Conservation (phyloP, 2,329 filamentous ascomycete genomes). For the Ciborinia camelliae region DNA sequence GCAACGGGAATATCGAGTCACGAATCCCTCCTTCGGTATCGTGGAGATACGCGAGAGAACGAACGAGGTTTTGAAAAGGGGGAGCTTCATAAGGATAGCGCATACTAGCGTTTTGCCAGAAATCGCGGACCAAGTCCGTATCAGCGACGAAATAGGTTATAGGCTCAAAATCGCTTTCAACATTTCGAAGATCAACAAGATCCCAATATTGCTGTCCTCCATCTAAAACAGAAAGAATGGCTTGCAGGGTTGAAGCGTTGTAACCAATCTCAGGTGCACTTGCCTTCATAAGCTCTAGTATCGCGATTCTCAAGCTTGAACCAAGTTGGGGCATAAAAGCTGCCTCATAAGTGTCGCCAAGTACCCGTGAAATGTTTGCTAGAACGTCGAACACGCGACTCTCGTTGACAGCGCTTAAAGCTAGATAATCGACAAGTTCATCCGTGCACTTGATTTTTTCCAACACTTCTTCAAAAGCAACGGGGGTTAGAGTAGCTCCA, state of each 20-base stretch:
- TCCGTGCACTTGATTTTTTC: constrained; percentile 42
- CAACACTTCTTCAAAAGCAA: constrained; percentile 44
- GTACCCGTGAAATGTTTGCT: constrained; percentile 42
- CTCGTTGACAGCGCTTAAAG: constrained; percentile 45
- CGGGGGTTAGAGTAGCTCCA: constrained; percentile 45
- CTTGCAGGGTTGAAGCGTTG: constrained; percentile 37
- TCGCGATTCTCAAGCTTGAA: constrained; percentile 37
- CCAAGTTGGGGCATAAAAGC: constrained; percentile 43
- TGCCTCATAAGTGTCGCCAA: constrained; percentile 38
- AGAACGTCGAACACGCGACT: constrained; percentile 49
- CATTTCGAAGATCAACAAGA: constrained; percentile 27
- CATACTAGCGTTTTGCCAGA: constrained; percentile 64
- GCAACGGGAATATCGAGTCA: constrained; percentile 46
- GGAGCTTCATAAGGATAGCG: constrained; percentile 84
- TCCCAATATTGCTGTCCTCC: constrained; percentile 38
- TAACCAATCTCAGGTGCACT: constrained; percentile 36
- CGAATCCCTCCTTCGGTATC: constrained; percentile 37
- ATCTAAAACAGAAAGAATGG: constrained; percentile 34
- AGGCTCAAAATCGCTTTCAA: constrained; percentile 50
- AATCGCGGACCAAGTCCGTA: constrained; percentile 39
- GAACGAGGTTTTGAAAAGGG: constrained; percentile 72
- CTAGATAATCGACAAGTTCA: constrained; percentile 45
- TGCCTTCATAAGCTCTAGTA: constrained; percentile 38
- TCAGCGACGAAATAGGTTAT: constrained; percentile 45
- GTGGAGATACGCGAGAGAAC: constrained; percentile 56